Conservation (phyloP, 2,329 filamentous ascomycete genomes). For the Podosphaera xanthii region DNA sequence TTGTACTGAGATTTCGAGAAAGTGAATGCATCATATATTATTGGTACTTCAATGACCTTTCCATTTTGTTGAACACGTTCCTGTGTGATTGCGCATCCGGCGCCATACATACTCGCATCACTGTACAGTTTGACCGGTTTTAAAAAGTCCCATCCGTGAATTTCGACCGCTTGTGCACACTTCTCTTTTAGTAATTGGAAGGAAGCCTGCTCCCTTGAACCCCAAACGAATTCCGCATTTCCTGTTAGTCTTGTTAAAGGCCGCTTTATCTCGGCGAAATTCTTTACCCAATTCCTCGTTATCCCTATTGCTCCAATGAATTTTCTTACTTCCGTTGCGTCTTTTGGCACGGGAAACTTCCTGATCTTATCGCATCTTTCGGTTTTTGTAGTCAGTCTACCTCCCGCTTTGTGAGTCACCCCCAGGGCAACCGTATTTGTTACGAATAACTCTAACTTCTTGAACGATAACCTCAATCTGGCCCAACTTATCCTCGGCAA, state of each 20-base stretch:
- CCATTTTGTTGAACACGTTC: neutral
- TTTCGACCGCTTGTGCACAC: neutral
- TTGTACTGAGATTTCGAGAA: slow-evolving; percentile 2
- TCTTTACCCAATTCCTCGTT: neutral
- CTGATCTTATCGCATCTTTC: neutral
- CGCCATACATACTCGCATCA: slow-evolving; percentile 2
- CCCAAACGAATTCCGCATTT: neutral
- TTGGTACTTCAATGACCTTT: neutral
- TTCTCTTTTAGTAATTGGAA: slow-evolving; percentile 1
- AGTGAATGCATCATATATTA: slow-evolving; percentile 1
- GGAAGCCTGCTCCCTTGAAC: neutral
- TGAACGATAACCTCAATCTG: neutral
- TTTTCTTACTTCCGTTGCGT: neutral
- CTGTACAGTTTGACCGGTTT: neutral
- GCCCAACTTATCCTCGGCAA: neutral
- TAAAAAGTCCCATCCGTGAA: neutral
- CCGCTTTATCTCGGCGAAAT: neutral
- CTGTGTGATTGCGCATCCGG: slow-evolving; percentile 2
- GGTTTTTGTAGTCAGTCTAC: neutral
- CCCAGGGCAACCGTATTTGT: neutral
- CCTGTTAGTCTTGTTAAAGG: neutral
- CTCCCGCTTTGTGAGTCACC: neutral
- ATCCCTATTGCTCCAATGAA: neutral
- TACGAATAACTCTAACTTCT: neutral
- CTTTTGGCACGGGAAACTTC: neutral